Evolutionary conservation across 2,329 filamentous ascomycete genomes (phyloP), one percentile per base, ranked within the genome.

Genomic region (Fusarium sublunatum): DNA sequence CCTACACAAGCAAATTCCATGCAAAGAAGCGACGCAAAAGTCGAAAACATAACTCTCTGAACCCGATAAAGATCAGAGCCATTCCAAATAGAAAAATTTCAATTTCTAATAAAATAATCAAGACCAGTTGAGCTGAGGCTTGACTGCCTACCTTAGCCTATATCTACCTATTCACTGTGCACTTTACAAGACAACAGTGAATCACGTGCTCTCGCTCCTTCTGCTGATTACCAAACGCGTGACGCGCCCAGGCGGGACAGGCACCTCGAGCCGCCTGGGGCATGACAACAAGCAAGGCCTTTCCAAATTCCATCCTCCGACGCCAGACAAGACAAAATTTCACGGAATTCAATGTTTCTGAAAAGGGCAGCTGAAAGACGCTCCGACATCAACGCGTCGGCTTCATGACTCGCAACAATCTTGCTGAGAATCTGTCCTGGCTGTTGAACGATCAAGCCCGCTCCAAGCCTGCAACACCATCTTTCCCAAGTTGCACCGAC

Each of bases 401-500:
- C 78, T 83, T 82, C 78, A 87, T 87, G 85, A 87, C 85, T 78
- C 83, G 82, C 73, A 86, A 87, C 76, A 87, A 87, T 71, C 79
- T 87, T 58, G 73, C 76, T 68, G 80, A 84, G 71, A 83, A 87
- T 73, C 76, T 87, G 68, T 77, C 82, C 68, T 87, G 85, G 85
- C 78, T 87, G 70, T 72, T 86, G 69, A 78, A 78, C 68, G 82
- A 84, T 73, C 74, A 77, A 68, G 71, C 75, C 53, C 72, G 76
- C 68, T 74, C 74, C 65, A 76, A 75, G 71, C 78, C 78, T 56
- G 76, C 76, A 54, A 73, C 71, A 59, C 76, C 75, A 64, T 73
- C 76, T 53, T 73, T 74, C 61, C 76, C 80, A 35, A 76, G 69
- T 41, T 52, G 65, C 48, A 66, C 44, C 59, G 72, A 76, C 62